Evolutionary conservation across 805 yeast genomes (phyloP), one percentile per base, ranked within the genome.

Genomic region (Myxozyma geophila): DNA sequence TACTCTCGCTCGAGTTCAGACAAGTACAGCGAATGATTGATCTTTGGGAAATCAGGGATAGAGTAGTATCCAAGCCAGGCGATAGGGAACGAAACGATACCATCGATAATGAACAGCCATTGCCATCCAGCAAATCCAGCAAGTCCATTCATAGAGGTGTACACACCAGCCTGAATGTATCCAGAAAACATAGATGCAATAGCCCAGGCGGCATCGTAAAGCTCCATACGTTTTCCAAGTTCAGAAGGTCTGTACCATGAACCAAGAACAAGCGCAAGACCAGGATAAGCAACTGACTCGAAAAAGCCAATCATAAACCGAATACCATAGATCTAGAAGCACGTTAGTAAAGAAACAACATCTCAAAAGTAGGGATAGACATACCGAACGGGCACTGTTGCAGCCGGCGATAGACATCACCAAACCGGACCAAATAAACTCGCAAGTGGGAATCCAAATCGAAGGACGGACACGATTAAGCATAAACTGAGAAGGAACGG

Each of bases 261-360:
- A 10, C 68, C 70, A n/a, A 64, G 62, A 44, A 74, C 66, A 46
- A 63, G 68, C 35, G 70, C 69, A 21, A 75, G 70, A 1, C 76
- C 85, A 6, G 92, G 89, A 76, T 83, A 81, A 68, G 80, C 83
- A 17, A 87, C 85, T 2, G 90, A 84, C 73, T 90, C 95, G 23
- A 59, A 50, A 19, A 61, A 36, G 7, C 68, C 68, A 21, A 62
- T 50, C 40, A 65, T 15, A 37, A 65, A 63, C 6, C 68, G 59
- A 37, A 64, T 58, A 56, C 65, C 67, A 28, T 64, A 64, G 36
- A 59, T 63, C 60, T 55, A 79, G 28, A 36, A 12, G 13, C 43
- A 4, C 43, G 6, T 7, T 6, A 12, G 23, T 44, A 9, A 44
- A 28, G 19, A n/a, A 7, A 41, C 2, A 12, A 15, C 7, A 39